phyloP scores from a whole-genome alignment of 2,329 filamentous ascomycete genomes.

The Claviceps sp. region DNA sequence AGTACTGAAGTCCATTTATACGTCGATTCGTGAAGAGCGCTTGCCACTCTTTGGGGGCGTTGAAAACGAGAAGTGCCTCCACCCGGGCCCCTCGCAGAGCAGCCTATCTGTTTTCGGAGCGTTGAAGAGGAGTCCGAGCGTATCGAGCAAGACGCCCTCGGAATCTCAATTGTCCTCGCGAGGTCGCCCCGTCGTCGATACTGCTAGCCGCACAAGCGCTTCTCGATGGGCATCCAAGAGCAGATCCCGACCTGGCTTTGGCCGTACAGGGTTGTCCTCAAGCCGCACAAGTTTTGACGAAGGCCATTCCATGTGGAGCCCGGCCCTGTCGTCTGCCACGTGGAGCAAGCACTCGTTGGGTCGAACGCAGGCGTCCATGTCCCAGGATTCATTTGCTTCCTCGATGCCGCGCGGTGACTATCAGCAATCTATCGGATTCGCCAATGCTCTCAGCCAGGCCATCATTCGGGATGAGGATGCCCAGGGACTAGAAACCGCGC shows the following conservation, averaged over 20 bases:
- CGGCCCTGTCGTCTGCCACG: slow-evolving; percentile 69
- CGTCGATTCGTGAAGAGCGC: slow-evolving; percentile 74
- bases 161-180: slow-evolving; percentile 59
- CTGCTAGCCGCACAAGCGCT: slow-evolving; percentile 37
- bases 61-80: slow-evolving; percentile 29
- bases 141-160: slow-evolving; percentile 84
- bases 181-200: slow-evolving; percentile 54
- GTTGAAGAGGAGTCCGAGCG: slow-evolving; percentile 77
- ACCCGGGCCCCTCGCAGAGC: slow-evolving; percentile 33
- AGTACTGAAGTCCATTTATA: slow-evolving; percentile 87
- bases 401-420: slow-evolving; percentile 66
- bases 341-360: slow-evolving; percentile 93
- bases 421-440: slow-evolving; percentile 94
- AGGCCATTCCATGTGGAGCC: slow-evolving; percentile 79
- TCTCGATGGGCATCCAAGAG: slow-evolving; percentile 77
- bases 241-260: slow-evolving; percentile 62
- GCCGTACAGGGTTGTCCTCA: slow-evolving; percentile 70
- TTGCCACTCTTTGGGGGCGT: slow-evolving; percentile 68
- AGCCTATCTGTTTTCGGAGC: slow-evolving; percentile 62
- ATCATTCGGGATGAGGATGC: slow-evolving; percentile 82
- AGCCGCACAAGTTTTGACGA: slow-evolving; percentile 93
- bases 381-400: slow-evolving; percentile 78
- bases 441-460: slow-evolving; percentile 88
- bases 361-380: slow-evolving; percentile 82
- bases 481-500: slow-evolving; percentile 32